Base-by-base conservation (phyloP, 352 stramenopile genomes). In the Pythium monospermum region DNA sequence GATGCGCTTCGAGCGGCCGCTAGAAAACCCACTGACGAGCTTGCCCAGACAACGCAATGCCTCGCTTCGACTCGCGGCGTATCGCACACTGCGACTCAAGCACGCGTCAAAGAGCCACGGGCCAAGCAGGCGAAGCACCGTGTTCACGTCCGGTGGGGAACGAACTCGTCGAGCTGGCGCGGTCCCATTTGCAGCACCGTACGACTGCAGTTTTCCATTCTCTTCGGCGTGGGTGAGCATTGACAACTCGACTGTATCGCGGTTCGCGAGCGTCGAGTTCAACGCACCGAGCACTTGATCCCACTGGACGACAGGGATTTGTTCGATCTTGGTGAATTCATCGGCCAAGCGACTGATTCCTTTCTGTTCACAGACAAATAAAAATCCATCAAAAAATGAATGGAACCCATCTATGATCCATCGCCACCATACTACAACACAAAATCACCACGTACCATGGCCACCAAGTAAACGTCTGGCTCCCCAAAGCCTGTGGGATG, bases 101-200 rank as follows among this genome's bases (percentile, higher is more conserved):
- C 75, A 91, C 6, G 83, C 83, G 36, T 94, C 83, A 60, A 94
- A 94, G 0, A 94, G 54, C 83, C 83, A 94, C 12, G 83, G 82
- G 3, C 83, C 83, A 15, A 94, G 64, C 44, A 94, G 41, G 7
- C 83, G 66, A 23, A 94, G 43, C 27, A 94, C 81, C 1, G 83
- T 87, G 56, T 94, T 94, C 18, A 92, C 77, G 48, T 94, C 83
- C 26, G 83, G 83, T n/a, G 83, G 78, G 16, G 76, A 75, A 45
- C 79, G 68, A 7, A 75, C 61, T 36, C 79, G 75, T 6, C 66
- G 57, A 4, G 51, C 37, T 1, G 41, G 64, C 13, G 46, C 39
- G 4, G 46, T 47, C 31, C 58, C 52, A 26, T 61, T 66, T 15
- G 22, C 21, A n/a, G 5, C 28, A 18, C 22, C 27, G 7, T 50